A percentile compares a stretch with the other conserved stretches of the same genome.
Conservation (phyloP, 2,329 filamentous ascomycete genomes). For the Paraphaeosphaeria minitans region DNA sequence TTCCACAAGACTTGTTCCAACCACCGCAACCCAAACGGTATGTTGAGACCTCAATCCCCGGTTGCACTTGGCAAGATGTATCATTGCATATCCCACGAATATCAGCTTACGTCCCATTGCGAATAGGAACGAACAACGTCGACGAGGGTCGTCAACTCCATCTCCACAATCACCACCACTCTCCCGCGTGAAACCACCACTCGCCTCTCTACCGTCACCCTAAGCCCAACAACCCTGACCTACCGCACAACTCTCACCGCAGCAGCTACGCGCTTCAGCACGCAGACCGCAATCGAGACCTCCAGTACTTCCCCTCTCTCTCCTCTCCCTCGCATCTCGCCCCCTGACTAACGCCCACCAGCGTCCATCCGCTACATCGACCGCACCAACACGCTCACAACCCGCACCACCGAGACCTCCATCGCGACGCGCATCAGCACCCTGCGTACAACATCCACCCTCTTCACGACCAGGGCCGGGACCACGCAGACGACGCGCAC, state of each 20-base stretch:
- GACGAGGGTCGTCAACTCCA: background rate
- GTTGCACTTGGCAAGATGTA: background rate
- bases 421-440: background rate
- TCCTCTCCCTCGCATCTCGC: background rate
- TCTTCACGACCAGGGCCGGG: background rate
- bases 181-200: background rate
- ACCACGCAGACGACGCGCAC: background rate
- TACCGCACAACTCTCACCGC: background rate
- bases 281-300: background rate
- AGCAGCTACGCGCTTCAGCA: background rate
- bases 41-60: background rate
- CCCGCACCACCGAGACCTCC: background rate
- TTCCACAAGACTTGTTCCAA: background rate
- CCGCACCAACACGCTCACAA: background rate
- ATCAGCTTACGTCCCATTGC: background rate
- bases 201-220: background rate
- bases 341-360: background rate
- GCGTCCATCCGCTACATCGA: background rate
- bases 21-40: slow-evolving; percentile 3
- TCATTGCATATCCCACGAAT: background rate
- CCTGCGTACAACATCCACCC: background rate
- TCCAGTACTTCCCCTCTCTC: too few relatives aligned
- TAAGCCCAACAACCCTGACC: background rate
- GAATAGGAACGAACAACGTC: slow-evolving; percentile 2
- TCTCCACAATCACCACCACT: background rate